Base-by-base conservation (phyloP, 805 yeast genomes). In the Grigorovia jiainica region DNA sequence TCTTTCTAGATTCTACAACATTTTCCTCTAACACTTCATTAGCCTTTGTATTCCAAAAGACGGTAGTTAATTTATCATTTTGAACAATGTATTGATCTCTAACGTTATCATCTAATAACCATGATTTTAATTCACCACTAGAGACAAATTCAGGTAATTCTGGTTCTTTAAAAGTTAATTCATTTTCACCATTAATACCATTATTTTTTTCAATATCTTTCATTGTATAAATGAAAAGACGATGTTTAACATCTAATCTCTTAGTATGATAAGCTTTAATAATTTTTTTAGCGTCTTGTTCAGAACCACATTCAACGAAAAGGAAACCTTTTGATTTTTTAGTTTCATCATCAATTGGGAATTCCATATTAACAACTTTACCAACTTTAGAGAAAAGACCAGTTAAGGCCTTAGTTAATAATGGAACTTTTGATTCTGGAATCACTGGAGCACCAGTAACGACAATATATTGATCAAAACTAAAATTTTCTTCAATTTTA, bases 361-460 rank as follows among this genome's bases (percentile, higher is more conserved):
- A 79, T 59, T 76, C 71, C 59, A 92, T 73, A 42, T 87, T 90
- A 38, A 75, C 57, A 17, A 92, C 79, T 49, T 78, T 79, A 40
- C 96, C 97, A 36, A 78, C 87, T 49, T 76, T 74, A 38, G 77
- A 67, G 58, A 92, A 81, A 41, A 87, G 72, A 68, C 89, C 90
- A 52, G 73, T 76, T 57, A 92, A 73, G 36, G 94, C 97, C 63
- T 86, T 89, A 52, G 79, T 75, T 59, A 92, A 74, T 44, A 84
- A 78, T 43, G 87, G 84, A 40, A 79, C 84, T 66, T 92, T 92
- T 41, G 86, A 63, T 60, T 82, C 95, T 44, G 97, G 95, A 20
- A 95, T 95, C 47, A 87, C 71, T 51, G 99, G 99, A 9, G 95
- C 89, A 38, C 98, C 98, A 61, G 87, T 97, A 40, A 87, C 82